Evolutionary conservation across 257 asterid genomes (phyloP).

Genomic region (Knoxia roxburghii): DNA sequence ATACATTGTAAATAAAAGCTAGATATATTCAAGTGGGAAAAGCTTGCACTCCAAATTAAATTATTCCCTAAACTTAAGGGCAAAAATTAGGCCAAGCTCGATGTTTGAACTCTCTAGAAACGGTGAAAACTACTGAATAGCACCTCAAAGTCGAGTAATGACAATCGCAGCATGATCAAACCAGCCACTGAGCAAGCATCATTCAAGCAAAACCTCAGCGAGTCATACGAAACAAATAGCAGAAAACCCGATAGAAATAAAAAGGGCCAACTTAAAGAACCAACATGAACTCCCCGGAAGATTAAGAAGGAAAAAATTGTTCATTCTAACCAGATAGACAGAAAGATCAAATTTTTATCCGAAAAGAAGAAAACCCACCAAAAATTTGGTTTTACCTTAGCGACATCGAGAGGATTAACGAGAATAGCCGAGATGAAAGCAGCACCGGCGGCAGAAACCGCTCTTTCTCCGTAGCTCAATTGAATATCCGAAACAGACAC

Average conservation of each 20-base stretch:
- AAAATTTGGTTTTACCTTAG: slow-evolving; percentile 50
- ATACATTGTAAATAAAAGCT: not conserved
- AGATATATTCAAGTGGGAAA: no score
- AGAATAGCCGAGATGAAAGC: slow-evolving; percentile 70
- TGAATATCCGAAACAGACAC: slow-evolving; percentile 27
- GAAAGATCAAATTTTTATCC: not conserved
- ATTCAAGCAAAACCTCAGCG: not conserved
- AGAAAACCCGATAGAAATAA: not conserved
- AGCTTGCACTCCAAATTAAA: not conserved
- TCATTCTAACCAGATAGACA: not conserved
- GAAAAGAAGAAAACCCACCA: not conserved
- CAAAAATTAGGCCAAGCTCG: not conserved
- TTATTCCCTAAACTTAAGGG: no score
- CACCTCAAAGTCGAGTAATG: not conserved
- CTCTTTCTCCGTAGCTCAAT: slow-evolving; percentile 63
- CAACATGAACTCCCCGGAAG: not conserved
- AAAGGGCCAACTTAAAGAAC: not conserved
- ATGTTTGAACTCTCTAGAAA: not conserved
- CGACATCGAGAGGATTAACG: slow-evolving; percentile 89
- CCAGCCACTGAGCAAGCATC: not conserved
- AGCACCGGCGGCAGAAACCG: slow-evolving; percentile 77
- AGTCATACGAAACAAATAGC: not conserved
- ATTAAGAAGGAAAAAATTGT: not conserved
- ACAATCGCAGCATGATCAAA: not conserved
- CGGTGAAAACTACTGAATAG: no score